Evolutionary conservation across 371 early-diverging fungal species (phyloP).

Genomic region (Actinomortierella ambigua): DNA sequence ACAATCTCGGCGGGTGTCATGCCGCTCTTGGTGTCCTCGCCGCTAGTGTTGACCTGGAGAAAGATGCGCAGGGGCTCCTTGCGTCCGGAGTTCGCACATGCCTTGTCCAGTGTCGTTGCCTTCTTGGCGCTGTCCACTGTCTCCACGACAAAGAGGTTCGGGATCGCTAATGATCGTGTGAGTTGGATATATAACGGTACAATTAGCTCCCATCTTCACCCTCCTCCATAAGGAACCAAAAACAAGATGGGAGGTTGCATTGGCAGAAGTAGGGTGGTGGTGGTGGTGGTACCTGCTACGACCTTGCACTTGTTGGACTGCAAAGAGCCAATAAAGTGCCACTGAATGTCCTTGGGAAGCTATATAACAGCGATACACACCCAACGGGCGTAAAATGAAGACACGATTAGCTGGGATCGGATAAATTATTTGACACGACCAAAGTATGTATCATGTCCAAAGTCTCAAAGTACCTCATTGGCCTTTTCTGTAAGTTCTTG

Average conservation of each 20-base stretch:
- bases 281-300: slow-evolving; percentile 63
- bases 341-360: slow-evolving; percentile 79
- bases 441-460: too few relatives aligned
- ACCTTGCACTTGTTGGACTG: slow-evolving; percentile 96
- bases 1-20: slow-evolving; percentile 55
- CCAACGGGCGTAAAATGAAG: not conserved
- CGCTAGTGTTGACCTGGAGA: slow-evolving; percentile 94
- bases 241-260: not conserved
- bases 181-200: too few relatives aligned
- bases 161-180: slow-evolving; percentile 59
- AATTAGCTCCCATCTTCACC: too few relatives aligned
- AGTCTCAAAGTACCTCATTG: slow-evolving; percentile 52
- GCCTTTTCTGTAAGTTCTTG: slow-evolving; percentile 96
- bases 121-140: slow-evolving; percentile 87
- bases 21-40: slow-evolving; percentile 89
- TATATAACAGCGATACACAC: slow-evolving; percentile 24
- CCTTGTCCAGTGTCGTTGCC: slow-evolving; percentile 83
- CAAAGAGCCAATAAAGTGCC: slow-evolving; percentile 96
- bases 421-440: too few relatives aligned
- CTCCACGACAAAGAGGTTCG: slow-evolving; percentile 90
- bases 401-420: slow-evolving; percentile 13
- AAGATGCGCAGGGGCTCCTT: slow-evolving; percentile 73
- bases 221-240: not conserved
- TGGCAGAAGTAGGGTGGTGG: too few relatives aligned
- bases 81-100: slow-evolving; percentile 55